Conservation (phyloP, 176 grass and related monocot genomes). For the Hordeum vulgare region MorexV3_pseudomolecules_assembly NC_058523.1:483299743-483300242, state of each 20-base stretch:
- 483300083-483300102: slow-evolving; percentile 70
- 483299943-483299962: slow-evolving; percentile 13
- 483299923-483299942: neutral
- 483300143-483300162: slow-evolving; percentile 84
- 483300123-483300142: slow-evolving; percentile 88
- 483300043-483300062: slow-evolving; percentile 88
- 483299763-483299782: neutral
- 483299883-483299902: slow-evolving; percentile 34
- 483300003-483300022: slow-evolving; percentile 86
- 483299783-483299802: neutral
- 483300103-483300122: slow-evolving; percentile 85
- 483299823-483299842: slow-evolving; percentile 10
- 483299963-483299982: neutral
- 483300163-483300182: slow-evolving; percentile 76
- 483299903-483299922: neutral
- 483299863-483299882: slow-evolving; percentile 38
- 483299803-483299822: neutral
- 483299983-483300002: slow-evolving; percentile 46
- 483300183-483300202: slow-evolving; percentile 84
- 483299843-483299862: neutral
- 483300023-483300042: slow-evolving; percentile 83
- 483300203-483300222: slow-evolving; percentile 89
- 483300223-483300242: slow-evolving; percentile 99
- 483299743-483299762: neutral
- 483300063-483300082: slow-evolving; percentile 81